A percentile compares a stretch with the other conserved stretches of the same genome.
Evolutionary conservation across 1,284 basidiomycete genomes (phyloP).

Genomic region (Apiotrichum laibachii): DNA sequence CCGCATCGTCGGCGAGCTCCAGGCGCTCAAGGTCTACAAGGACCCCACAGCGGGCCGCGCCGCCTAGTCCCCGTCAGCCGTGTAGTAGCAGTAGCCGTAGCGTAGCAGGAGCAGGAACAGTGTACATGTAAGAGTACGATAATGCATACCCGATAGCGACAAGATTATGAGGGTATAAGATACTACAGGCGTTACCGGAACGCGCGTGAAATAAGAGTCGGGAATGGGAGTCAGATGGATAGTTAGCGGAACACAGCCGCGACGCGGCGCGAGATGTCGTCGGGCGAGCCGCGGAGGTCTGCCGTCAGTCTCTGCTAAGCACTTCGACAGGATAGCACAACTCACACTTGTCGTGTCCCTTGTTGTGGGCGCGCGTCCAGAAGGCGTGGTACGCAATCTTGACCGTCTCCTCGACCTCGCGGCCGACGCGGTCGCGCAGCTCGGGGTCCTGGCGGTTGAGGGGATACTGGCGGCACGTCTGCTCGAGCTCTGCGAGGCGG

Average conservation of each 20-base stretch:
- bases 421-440: conserved; percentile 43
- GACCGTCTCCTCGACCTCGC: conserved; percentile 43
- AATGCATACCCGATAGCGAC: neutral
- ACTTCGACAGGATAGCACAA: neutral
- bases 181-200: too few relatives aligned
- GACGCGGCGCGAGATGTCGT: conserved; percentile 36
- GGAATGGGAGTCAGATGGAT: neutral
- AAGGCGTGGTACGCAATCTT: conserved; percentile 32
- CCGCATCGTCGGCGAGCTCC: conserved; percentile 47
- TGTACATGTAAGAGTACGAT: neutral
- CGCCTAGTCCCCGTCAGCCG: conserved; percentile 21
- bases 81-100: conserved; percentile 1
- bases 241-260: conserved; percentile 39
- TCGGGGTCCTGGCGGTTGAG: conserved; percentile 45
- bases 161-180: neutral
- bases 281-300: conserved; percentile 42
- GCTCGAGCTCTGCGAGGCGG: conserved; percentile 42
- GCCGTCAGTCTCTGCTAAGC: conserved; percentile 5
- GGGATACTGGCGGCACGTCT: conserved; percentile 32
- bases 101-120: neutral
- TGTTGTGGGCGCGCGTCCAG: conserved; percentile 32
- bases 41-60: conserved; percentile 47
- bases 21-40: conserved; percentile 49
- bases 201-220: too few relatives aligned
- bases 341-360: conserved; percentile 46